phyloP scores from a whole-genome alignment of 192 early-diverging fungal species.

The Physocladia obscura region DNA sequence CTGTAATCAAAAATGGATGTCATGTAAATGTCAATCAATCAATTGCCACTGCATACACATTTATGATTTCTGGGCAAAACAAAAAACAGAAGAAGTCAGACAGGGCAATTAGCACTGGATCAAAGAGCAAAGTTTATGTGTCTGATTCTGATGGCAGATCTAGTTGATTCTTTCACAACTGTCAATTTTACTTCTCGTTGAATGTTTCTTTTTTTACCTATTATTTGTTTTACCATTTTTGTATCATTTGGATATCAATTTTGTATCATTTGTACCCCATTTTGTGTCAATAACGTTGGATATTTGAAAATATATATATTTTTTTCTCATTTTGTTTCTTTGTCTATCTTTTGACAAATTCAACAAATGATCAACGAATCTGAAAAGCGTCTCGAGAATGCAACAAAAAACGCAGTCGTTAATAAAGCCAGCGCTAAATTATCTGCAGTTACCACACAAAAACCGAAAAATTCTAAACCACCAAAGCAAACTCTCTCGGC shows the following conservation, averaged over 20 bases:
- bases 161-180: too few species aligned
- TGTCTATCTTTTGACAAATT: too few species aligned
- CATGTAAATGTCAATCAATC: too few species aligned
- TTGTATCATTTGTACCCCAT: not conserved
- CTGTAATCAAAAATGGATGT: too few species aligned
- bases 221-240: not conserved
- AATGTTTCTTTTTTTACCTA: conserved; percentile 10
- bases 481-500: not conserved
- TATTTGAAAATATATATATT: not conserved
- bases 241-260: not conserved
- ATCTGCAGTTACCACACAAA: not conserved
- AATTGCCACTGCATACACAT: too few species aligned
- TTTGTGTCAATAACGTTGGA: not conserved
- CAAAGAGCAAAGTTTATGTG: too few species aligned
- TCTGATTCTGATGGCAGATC: too few species aligned
- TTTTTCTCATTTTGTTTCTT: not conserved
- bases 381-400: not conserved
- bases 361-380: not conserved
- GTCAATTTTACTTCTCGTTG: too few species aligned
- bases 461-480: not conserved
- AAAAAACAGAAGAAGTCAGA: too few species aligned
- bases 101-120: too few species aligned
- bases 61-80: too few species aligned
- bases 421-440: not conserved
- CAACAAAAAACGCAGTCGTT: not conserved